These are phyloP conservation scores for Magnolia officinalis DNA, from an alignment of 164 flowering plant species.

Conservation along the genomic window DNA sequence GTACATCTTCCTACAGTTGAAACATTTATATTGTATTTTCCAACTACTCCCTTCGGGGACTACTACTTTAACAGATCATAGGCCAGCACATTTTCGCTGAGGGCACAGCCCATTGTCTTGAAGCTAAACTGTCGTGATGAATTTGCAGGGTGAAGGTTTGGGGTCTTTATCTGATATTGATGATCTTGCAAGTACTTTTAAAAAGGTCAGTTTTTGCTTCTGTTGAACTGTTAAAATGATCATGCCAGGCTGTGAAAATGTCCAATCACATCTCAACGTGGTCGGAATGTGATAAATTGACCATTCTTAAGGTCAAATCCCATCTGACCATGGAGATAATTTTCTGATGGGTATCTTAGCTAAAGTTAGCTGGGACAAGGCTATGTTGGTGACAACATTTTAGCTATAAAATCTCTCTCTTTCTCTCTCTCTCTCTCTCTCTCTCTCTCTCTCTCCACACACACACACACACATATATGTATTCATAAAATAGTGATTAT, in stretches of 20 bases:
- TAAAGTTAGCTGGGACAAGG: neutral
- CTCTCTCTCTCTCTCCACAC: no score
- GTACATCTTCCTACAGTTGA: neutral
- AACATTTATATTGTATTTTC: neutral
- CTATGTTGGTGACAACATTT: neutral
- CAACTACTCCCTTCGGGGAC: neutral
- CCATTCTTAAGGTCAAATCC: neutral
- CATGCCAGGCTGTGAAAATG: neutral
- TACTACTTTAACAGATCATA: neutral
- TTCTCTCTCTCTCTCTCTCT: no score
- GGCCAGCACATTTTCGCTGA: neutral
- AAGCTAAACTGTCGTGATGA: slow-evolving; percentile 3
- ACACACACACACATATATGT: no score
- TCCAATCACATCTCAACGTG: neutral
- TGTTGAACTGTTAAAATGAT: neutral
- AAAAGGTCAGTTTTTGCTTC: slow-evolving; percentile 41
- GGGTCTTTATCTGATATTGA: slow-evolving; percentile 57
- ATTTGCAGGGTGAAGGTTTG: slow-evolving; percentile 38
- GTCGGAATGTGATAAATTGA: neutral
- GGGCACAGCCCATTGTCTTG: neutral
- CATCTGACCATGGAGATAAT: neutral
- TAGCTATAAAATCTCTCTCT: neutral
- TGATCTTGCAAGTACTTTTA: slow-evolving; percentile 59
- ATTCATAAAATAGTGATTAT: neutral
- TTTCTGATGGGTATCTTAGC: neutral